phyloP scores from a whole-genome alignment of 164 flowering plant species.

The Tetrastigma voinierianum region DNA sequence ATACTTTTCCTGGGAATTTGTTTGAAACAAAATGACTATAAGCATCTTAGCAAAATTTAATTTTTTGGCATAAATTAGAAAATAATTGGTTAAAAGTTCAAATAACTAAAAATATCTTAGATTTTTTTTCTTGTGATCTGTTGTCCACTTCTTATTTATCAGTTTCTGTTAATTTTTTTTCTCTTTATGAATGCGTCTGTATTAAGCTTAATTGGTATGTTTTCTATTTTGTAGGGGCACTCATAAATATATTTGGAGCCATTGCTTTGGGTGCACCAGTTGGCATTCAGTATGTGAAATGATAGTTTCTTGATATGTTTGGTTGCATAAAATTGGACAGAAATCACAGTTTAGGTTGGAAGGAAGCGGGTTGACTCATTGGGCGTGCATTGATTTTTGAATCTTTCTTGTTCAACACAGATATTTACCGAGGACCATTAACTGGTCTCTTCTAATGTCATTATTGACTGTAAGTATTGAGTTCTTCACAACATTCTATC shows the following conservation, averaged over 20 bases:
- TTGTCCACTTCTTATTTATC: not conserved
- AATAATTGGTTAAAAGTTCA: too few relatives aligned
- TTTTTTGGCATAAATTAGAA: too few relatives aligned
- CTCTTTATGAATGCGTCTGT: not conserved
- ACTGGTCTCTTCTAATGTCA: conserved; percentile 92
- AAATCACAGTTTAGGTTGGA: conserved; percentile 23
- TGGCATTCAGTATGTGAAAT: conserved; percentile 64
- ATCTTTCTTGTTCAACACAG: conserved; percentile 31
- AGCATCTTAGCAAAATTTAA: too few relatives aligned
- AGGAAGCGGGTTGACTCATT: not conserved
- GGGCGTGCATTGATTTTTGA: not conserved
- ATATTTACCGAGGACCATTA: conserved; percentile 51
- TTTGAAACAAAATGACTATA: too few relatives aligned
- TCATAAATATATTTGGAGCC: conserved; percentile 77
- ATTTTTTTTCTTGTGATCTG: too few relatives aligned
- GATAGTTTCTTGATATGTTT: not conserved
- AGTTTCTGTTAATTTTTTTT: not conserved
- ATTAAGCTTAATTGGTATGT: not conserved
- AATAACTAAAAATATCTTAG: too few relatives aligned
- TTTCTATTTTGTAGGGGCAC: conserved; percentile 55
- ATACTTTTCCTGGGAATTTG: too few relatives aligned
- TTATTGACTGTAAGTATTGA: conserved; percentile 62
- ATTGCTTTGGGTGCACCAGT: conserved; percentile 82
- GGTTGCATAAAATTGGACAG: not conserved
- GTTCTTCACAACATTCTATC: not conserved